These are phyloP conservation scores for Spongospora subterranea DNA, from an alignment of 208 protist genomes.

Conservation along the genomic window DNA sequence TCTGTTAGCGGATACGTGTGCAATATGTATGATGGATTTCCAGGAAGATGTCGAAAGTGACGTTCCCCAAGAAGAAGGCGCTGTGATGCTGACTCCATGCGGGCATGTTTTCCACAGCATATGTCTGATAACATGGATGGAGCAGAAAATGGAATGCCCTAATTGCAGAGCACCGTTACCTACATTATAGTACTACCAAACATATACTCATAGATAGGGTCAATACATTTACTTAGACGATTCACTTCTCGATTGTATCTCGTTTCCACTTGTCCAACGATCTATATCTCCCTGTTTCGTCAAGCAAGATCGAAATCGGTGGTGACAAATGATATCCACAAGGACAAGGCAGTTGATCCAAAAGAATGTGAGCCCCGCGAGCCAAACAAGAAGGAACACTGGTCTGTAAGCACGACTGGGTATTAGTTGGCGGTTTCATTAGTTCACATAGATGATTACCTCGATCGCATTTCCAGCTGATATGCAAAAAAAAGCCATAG, in stretches of 20 bases:
- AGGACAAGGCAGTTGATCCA: conserved; percentile 33
- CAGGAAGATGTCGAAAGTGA: conserved; percentile 12
- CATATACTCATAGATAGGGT: not conserved
- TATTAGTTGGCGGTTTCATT: not conserved
- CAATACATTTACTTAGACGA: not conserved
- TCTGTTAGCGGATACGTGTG: not conserved
- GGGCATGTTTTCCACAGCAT: conserved; percentile 3
- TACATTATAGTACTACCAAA: not conserved
- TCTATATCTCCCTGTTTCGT: not conserved
- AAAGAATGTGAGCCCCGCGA: conserved; percentile 20
- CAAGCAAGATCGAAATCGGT: not conserved
- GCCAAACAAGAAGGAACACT: conserved; percentile 41
- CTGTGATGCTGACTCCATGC: conserved; percentile 21
- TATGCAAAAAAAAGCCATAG: conserved; percentile 5
- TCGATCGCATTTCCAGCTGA: not conserved
- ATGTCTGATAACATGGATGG: conserved; percentile 52
- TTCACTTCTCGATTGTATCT: not conserved
- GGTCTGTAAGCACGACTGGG: not conserved
- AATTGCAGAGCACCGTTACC: not conserved
- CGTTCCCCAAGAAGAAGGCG: not conserved
- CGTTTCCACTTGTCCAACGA: not conserved
- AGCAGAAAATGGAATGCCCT: conserved; percentile 48
- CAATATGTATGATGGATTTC: conserved; percentile 44
- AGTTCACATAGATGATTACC: not conserved
- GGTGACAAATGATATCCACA: not conserved